Evolutionary conservation across 495 filamentous ascomycete genomes (phyloP), one percentile per base, ranked within the genome.

Genomic region (Penicillium bialowiezense): DNA sequence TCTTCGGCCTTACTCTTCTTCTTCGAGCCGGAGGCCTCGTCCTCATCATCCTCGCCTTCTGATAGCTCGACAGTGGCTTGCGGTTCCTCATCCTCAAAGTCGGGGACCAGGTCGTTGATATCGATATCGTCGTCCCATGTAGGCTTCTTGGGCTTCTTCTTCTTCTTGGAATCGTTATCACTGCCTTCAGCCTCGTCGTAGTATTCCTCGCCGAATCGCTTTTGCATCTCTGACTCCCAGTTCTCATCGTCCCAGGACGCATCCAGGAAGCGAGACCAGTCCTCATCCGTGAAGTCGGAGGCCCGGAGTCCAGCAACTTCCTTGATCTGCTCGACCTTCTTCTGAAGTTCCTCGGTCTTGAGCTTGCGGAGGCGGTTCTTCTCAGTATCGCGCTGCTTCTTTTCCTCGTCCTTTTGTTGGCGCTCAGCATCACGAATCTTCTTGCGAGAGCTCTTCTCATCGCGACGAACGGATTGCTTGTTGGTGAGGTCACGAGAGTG

Each of bases 101-200:
- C 89, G 2, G 91, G 90, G 32, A 96, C 69, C 23, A 98, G 69
- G 64, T 98, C 92, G 21, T 84, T 87, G 70, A 97, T 97, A 58
- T 96, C 91, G 58, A 97, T 96, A 59, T 98, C 93, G 56, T 96
- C 90, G 50, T 95, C 88, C 89, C 91, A 98, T 46, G 84, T 88
- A 15, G 93, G 93, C 75, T 98, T 98, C 75, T 89, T 93, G 14
- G 80, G 68, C 48, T 80, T 82, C 50, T 81, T 83, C 50, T 81
- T 83, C 50, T 79, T 83, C 54, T 80, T 81, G 26, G 57, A 75
- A 19, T 72, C 70, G 1, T 63, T 72, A 15, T 73, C 75, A 20
- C 61, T 62, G 4, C 32, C 64, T 4, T 82, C 84, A 0, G 65
- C 70, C 26, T 82, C 83, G 5, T 81, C 32, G 59, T 98, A 98